Conservation (phyloP, 495 filamentous ascomycete genomes). For the Penicillium roqueforti region DNA sequence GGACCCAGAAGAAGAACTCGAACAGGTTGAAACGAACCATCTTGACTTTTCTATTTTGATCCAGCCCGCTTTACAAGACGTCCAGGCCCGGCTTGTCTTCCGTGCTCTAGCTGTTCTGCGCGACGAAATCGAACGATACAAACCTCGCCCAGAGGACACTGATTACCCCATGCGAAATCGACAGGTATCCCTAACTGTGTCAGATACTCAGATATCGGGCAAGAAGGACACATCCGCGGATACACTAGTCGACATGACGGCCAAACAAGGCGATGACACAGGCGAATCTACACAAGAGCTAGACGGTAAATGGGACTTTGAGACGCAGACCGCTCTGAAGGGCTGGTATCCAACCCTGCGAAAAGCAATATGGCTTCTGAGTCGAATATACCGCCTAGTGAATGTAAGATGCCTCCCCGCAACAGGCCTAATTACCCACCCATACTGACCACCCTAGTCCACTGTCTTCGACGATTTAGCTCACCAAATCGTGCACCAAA, state of each 20-base stretch:
- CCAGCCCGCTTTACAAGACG: constrained; percentile 66
- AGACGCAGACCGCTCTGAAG: constrained; percentile 45
- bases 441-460: constrained; percentile 40
- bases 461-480: constrained; percentile 74
- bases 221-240: constrained; percentile 41
- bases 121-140: constrained; percentile 66
- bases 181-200: constrained; percentile 45
- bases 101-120: constrained; percentile 63
- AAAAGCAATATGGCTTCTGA: constrained; percentile 77
- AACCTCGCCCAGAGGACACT: constrained; percentile 63
- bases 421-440: background rate
- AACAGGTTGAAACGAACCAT: constrained; percentile 48
- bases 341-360: constrained; percentile 67
- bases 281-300: constrained; percentile 41
- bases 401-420: constrained; percentile 44
- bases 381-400: constrained; percentile 77
- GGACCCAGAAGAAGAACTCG: constrained; percentile 65
- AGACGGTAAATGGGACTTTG: constrained; percentile 51
- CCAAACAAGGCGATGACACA: constrained; percentile 50
- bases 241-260: constrained; percentile 45
- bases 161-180: constrained; percentile 57
- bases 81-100: constrained; percentile 70
- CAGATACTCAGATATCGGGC: constrained; percentile 45
- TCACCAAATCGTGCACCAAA: constrained; percentile 73
- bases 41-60: constrained; percentile 66